A percentile compares a stretch with the other conserved stretches of the same genome.
phyloP scores from a whole-genome alignment of 2,329 filamentous ascomycete genomes.

The Penicillium nordicum region DNA sequence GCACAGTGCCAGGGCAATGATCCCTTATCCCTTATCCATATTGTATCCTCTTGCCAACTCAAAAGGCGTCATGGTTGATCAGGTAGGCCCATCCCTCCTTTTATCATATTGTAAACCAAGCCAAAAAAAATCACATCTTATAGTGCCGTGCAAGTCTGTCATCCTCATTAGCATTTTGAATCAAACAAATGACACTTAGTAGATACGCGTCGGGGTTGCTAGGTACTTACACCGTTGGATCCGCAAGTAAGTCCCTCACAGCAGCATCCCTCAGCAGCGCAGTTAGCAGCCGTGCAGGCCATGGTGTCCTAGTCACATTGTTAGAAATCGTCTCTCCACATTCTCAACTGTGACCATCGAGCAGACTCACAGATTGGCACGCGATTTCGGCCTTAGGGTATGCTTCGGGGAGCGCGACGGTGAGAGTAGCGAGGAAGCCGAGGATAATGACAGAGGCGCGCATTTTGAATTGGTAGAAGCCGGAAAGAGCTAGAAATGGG shows the following conservation, averaged over 20 bases:
- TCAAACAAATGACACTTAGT: too few relatives aligned
- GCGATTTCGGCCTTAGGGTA: slow-evolving; percentile 5
- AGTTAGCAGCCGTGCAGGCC: slow-evolving; percentile 2
- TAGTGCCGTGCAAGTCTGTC: neutral
- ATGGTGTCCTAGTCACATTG: neutral
- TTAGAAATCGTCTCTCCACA: neutral
- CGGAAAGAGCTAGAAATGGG: neutral
- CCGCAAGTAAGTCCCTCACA: slow-evolving; percentile 7
- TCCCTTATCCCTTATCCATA: neutral
- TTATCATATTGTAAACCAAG: neutral
- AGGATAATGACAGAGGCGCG: slow-evolving; percentile 14
- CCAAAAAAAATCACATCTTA: neutral
- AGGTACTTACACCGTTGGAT: slow-evolving; percentile 5
- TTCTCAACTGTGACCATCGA: neutral
- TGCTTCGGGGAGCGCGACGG: slow-evolving; percentile 12
- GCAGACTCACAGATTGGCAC: slow-evolving; percentile 4
- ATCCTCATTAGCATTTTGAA: neutral
- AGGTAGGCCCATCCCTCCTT: neutral
- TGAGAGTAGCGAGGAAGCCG: slow-evolving; percentile 13
- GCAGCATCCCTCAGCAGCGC: neutral
- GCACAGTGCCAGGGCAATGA: neutral
- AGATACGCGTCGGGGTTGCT: neutral
- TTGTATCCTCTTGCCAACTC: neutral
- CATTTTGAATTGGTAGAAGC: slow-evolving; percentile 4
- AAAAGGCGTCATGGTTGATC: neutral